Evolutionary conservation across 78 protist genomes (phyloP).

Genomic region (Mastigamoeba balamuthi): DNA sequence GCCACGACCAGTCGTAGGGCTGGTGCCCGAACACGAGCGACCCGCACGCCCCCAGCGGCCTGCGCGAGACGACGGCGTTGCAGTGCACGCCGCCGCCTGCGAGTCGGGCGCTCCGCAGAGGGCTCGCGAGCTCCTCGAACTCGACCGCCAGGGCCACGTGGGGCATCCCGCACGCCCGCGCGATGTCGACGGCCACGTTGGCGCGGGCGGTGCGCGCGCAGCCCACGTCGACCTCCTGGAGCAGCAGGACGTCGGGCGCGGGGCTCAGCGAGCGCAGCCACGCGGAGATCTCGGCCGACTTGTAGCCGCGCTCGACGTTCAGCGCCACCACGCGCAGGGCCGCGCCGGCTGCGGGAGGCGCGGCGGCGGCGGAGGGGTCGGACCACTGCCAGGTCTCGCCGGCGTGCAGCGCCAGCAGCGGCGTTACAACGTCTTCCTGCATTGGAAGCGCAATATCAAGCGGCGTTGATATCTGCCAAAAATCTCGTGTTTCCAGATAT

Average conservation of each 20-base stretch:
- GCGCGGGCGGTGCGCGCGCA: neutral
- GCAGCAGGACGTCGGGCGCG: neutral
- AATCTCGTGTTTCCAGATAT: no score
- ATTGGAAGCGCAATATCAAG: no score
- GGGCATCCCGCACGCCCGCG: neutral
- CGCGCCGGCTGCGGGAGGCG: no score
- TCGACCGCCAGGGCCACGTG: neutral
- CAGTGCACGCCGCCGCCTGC: neutral
- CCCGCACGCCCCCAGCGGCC: neutral
- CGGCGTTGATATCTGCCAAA: no score
- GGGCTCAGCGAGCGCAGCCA: neutral
- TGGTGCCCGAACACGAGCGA: neutral
- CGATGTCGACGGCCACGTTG: neutral
- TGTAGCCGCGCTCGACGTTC: neutral
- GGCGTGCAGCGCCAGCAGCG: no score
- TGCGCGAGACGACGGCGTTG: neutral
- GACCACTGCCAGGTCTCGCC: no score
- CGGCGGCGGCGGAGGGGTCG: no score
- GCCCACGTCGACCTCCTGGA: neutral
- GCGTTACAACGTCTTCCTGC: no score
- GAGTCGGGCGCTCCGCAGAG: no score
- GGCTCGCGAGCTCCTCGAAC: neutral
- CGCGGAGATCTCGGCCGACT: neutral
- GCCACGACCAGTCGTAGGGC: neutral
- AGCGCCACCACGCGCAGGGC: neutral